Base-by-base conservation (phyloP, 495 filamentous ascomycete species). In the Neurospora sp. region DNA sequence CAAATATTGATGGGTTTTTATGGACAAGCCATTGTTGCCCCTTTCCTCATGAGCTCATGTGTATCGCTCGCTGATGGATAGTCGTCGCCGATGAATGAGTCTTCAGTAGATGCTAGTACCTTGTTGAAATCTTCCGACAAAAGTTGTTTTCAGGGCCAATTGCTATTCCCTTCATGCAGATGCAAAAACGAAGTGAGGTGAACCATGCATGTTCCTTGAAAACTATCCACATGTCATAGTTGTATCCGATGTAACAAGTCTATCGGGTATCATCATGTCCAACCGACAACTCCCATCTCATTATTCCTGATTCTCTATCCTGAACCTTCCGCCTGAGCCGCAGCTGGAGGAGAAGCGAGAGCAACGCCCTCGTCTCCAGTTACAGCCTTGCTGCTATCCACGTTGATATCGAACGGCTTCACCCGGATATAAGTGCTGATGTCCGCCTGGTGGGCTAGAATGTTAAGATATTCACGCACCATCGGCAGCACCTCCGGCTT, bases 401-500 rank as follows among this genome's bases (percentile, higher is more conserved):
- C 31, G 10, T 72, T 69, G 20, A 76, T 70, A 14, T 39, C 76
- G 70, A 87, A 87, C 0, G 84, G 84, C 9, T 73, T 69, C 0
- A 46, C 31, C 39, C 78, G 70, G 6, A 88, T 84, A 60, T 82
- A 87, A 11, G 82, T 76, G 78, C 87, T 88, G 62, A 88, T 77
- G 72, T 89, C 84, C 2, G 73, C 69, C 72, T 86, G 82, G 54
- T 70, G 75, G 14, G 80, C 79, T 60, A 87, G 77, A 7, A 74
- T 71, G 69, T 87, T 85, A 23, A 89, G 76, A 72, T 87, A 86
- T 46, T 86, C 82, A 73, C 86, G 83, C 9, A 88, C 85, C 71
- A 84, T 80, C 35, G 82, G 80, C 60, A 89, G 75, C 39, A 88
- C 78, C 31, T 76, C 60, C 4, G 74, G 79, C 5, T 69, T 5